Percentiles rank a stretch among this genome's conserved stretches.
Conservation (phyloP, 2,329 filamentous ascomycete species). For the Diatrype stigma region DNA sequence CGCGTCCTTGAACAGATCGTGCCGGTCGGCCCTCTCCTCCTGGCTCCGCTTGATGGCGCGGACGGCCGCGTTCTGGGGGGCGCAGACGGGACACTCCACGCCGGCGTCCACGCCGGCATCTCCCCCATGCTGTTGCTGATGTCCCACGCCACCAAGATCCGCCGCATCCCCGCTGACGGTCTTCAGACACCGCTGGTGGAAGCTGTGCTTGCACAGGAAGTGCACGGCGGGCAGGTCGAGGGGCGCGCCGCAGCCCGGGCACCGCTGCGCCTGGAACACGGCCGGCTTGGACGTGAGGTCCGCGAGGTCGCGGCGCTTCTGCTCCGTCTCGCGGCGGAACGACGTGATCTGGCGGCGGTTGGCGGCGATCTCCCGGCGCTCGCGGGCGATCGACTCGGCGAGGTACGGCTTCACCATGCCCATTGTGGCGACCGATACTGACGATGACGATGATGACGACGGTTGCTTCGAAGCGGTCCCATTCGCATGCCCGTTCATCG, state of each 20-base stretch:
- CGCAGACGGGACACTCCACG: constrained; percentile 82
- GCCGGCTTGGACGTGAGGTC: constrained; percentile 75
- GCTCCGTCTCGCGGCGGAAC: constrained; percentile 78
- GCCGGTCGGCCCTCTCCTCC: constrained; percentile 77
- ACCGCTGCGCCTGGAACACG: constrained; percentile 87
- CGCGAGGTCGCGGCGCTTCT: constrained; percentile 72
- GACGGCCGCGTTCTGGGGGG: constrained; percentile 80
- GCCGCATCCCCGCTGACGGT: neutral
- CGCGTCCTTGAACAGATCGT: constrained; percentile 84
- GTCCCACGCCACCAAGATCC: constrained; percentile 31
- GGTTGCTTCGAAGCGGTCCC: no score
- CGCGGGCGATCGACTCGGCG: constrained; percentile 79
- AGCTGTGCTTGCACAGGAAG: constrained; percentile 95
- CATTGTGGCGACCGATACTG: constrained; percentile 78
- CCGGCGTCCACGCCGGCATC: constrained; percentile 45
- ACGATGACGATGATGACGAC: no score
- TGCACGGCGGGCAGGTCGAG: constrained; percentile 89
- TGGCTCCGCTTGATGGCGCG: constrained; percentile 82
- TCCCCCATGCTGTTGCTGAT: no score
- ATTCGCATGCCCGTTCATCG: neutral
- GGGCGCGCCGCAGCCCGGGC: constrained; percentile 71
- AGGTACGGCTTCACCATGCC: constrained; percentile 95
- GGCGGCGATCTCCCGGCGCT: constrained; percentile 75
- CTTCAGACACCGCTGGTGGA: constrained; percentile 87
- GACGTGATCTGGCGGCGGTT: constrained; percentile 80